Evolutionary conservation across 2,329 filamentous ascomycete species (phyloP).

Genomic region (Verticillium albo-atrum): DNA sequence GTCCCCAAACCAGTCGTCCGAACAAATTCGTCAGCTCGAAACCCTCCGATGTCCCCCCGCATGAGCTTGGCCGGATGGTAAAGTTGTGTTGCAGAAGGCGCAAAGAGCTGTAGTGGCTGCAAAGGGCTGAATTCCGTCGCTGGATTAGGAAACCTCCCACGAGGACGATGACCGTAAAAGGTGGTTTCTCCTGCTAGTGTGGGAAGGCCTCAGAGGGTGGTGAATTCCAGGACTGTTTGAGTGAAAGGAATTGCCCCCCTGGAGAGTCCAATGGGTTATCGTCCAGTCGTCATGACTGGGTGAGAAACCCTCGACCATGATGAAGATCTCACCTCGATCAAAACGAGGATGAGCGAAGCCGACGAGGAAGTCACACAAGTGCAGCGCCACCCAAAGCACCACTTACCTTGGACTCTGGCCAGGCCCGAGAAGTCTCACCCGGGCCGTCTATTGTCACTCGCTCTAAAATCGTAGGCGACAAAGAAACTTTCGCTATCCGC

Average conservation of each 20-base stretch:
- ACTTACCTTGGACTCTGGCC: not conserved
- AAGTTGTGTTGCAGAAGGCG: not conserved
- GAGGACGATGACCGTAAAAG: not conserved
- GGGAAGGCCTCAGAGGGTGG: too few relatives aligned
- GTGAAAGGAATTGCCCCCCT: not conserved
- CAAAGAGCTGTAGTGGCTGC: not conserved
- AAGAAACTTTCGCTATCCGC: not conserved
- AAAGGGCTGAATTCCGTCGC: not conserved
- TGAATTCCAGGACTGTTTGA: not conserved
- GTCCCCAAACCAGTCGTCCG: not conserved
- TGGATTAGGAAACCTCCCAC: not conserved
- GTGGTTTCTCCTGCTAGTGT: not conserved
- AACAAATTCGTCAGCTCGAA: not conserved
- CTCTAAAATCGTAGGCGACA: not conserved
- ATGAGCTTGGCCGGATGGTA: not conserved
- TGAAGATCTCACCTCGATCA: not conserved
- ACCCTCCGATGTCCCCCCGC: not conserved
- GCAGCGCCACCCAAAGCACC: not conserved
- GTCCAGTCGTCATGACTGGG: too few relatives aligned
- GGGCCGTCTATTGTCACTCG: not conserved
- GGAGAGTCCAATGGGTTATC: not conserved
- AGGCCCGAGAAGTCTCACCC: not conserved
- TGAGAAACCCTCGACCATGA: too few relatives aligned
- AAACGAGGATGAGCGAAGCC: not conserved
- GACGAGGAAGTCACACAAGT: too few relatives aligned